Evolutionary conservation across 768 basidiomycete genomes (phyloP).

Genomic region (Lepiota brunneoincarnata): DNA sequence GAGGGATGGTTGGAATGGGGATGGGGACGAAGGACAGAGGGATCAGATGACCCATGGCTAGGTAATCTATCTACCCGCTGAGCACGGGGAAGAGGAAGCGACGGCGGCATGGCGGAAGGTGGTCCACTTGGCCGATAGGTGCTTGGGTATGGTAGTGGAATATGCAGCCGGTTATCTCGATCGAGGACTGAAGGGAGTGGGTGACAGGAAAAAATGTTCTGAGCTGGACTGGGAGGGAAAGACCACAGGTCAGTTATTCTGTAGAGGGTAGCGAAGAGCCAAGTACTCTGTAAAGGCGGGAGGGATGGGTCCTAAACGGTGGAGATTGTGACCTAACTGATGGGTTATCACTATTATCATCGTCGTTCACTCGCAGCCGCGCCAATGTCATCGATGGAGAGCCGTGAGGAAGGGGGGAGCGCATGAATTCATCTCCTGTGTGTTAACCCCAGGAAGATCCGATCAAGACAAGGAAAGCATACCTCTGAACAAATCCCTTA

Average conservation of each 20-base stretch:
- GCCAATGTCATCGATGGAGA: conserved; percentile 40
- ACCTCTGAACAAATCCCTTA: conserved; percentile 70
- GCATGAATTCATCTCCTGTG: conserved; percentile 45
- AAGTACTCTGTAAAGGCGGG: not conserved
- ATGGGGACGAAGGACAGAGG: not conserved
- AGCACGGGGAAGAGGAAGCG: not conserved
- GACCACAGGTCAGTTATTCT: not conserved
- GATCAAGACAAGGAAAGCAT: not conserved
- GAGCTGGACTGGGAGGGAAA: not conserved
- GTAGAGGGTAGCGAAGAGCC: not conserved
- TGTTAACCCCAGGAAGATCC: conserved; percentile 8
- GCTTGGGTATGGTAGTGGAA: not conserved
- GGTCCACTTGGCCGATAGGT: not conserved
- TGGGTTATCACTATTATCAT: conserved; percentile 21
- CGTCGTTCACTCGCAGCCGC: conserved; percentile 39
- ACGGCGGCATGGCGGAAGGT: not conserved
- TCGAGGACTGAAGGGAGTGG: not conserved
- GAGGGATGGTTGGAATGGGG: conserved; percentile 5
- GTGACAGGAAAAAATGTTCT: no score
- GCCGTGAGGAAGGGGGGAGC: conserved; percentile 32
- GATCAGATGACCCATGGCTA: not conserved
- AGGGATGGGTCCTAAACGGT: not conserved
- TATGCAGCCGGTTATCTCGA: not conserved
- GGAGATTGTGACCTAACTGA: not conserved
- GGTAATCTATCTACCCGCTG: not conserved